Conservation (phyloP, 352 stramenopile genomes). For the Phytophthora ohioensis region DNA sequence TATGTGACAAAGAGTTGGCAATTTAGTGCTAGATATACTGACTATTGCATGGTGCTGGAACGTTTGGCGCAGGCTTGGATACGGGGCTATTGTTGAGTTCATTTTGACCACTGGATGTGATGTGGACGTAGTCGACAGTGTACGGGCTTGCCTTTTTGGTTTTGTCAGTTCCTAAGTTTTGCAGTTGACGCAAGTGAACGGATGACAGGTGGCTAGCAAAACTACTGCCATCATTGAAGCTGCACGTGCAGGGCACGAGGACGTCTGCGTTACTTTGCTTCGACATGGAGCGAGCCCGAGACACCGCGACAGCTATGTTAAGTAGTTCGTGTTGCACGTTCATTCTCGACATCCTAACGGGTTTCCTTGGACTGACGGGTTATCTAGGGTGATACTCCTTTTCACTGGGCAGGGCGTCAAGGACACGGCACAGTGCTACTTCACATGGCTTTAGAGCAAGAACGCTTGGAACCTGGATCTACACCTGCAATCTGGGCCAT, state of each 20-base stretch:
- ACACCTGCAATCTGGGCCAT: constrained; percentile 51
- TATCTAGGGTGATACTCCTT: constrained; percentile 68
- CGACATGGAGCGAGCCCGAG: constrained; percentile 50
- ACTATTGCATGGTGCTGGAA: not conserved
- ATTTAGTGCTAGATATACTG: not conserved
- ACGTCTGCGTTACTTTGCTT: constrained; percentile 62
- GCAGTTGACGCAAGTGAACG: not conserved
- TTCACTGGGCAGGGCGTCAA: constrained; percentile 74
- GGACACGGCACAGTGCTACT: constrained; percentile 62
- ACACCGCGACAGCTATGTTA: constrained; percentile 51
- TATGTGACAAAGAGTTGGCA: not conserved
- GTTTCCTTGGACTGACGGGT: not conserved
- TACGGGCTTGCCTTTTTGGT: constrained; percentile 16
- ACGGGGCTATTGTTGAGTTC: constrained; percentile 43
- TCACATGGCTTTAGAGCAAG: constrained; percentile 52
- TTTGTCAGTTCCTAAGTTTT: not conserved
- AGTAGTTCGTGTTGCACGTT: constrained; percentile 2
- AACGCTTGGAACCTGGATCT: constrained; percentile 34
- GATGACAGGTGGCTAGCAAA: constrained; percentile 47
- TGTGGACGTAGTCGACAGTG: constrained; percentile 66
- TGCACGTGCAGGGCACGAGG: constrained; percentile 55
- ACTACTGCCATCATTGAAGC: constrained; percentile 72
- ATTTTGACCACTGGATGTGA: constrained; percentile 55
- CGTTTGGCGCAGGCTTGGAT: constrained; percentile 38
- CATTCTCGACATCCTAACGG: not conserved